phyloP scores from a whole-genome alignment of 306 rosid genomes.

The Cucurbita maxima region DNA sequence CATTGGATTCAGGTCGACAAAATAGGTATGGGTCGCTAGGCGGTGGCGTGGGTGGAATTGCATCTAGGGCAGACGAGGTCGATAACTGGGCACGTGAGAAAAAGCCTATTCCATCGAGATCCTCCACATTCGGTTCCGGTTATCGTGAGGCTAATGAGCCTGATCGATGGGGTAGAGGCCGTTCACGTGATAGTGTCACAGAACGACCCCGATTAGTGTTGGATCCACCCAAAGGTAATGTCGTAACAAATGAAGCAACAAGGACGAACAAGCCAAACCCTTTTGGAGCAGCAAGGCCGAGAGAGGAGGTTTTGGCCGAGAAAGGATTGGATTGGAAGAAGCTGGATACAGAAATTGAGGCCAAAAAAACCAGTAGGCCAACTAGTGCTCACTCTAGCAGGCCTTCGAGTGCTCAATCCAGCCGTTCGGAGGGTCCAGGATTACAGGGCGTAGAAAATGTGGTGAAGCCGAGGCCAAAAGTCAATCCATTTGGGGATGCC shows the following conservation, averaged over 20 bases:
- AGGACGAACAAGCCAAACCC: conserved; percentile 62
- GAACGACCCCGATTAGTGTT: conserved; percentile 69
- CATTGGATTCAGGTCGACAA: conserved; percentile 54
- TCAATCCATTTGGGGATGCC: conserved; percentile 94
- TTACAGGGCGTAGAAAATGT: conserved; percentile 39
- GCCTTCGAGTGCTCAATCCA: conserved; percentile 89
- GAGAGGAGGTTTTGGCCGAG: conserved; percentile 87
- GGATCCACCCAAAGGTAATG: conserved; percentile 48
- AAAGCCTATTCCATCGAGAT: conserved; percentile 39
- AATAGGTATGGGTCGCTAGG: conserved; percentile 48
- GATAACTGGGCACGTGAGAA: conserved; percentile 70
- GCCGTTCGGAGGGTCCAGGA: conserved; percentile 62
- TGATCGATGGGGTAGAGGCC: conserved; percentile 63
- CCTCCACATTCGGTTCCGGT: conserved; percentile 61
- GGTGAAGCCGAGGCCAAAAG: conserved; percentile 50
- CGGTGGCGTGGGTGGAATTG: conserved; percentile 18
- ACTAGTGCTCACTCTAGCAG: conserved; percentile 78
- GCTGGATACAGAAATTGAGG: conserved; percentile 63
- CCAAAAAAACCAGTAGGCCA: conserved; percentile 72
- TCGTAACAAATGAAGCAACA: conserved; percentile 22
- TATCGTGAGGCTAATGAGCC: conserved; percentile 50
- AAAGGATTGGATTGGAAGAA: conserved; percentile 94
- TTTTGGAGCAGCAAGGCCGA: conserved; percentile 80
- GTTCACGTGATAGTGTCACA: conserved; percentile 25
- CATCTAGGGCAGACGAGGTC: conserved; percentile 67